Base-by-base conservation (phyloP, 2,329 filamentous ascomycete species). In the Alternaria triticina region DNA sequence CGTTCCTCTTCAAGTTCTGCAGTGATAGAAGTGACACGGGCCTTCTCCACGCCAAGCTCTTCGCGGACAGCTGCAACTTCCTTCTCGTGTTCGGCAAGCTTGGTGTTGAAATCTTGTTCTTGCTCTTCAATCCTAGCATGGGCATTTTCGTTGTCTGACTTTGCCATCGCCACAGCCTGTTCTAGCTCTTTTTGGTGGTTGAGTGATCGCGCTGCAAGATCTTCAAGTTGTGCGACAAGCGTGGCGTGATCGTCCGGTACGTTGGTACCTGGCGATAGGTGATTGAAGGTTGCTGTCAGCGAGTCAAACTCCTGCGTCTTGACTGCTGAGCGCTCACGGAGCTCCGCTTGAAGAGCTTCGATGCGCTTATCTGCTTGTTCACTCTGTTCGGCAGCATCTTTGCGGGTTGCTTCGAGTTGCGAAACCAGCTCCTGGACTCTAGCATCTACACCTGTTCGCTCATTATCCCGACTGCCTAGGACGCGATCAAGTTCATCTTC, bases 401-500 rank as follows among this genome's bases (percentile, higher is more conserved):
- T 77, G 50, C 83, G 84, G 20, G 90, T 78, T 54, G 85, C 86
- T 59, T 92, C 88, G 15, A 97, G 81, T 70, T 97, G 91, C 15
- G 87, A 83, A 72, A 94, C 88, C 1, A 97, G 85, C 9, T 85
- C 83, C 49, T 88, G 88, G 30, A 94, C 83, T 61, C 86, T 89
- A 50, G 91, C 88, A 66, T 95, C 90, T 47, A 90, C 86, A 3
- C 87, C 86, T 5, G 87, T 88, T 73, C 90, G 92, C 73, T 96
- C 92, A 70, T 96, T 90, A 69, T 97, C 93, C 46, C 92, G 88
- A 44, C 91, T 94, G 71, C 93, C 93, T 45, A 93, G 86, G 58
- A 95, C 88, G 63, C 93, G 87, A 71, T 97, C 94, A 55, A 98
- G 88, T 75, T 97, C 94, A 73, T 97, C 94, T 80, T 99, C 96